These are phyloP conservation scores for Haplosporangium sp. DNA, from an alignment of 371 early-diverging fungal species.

Conservation along the genomic window DNA sequence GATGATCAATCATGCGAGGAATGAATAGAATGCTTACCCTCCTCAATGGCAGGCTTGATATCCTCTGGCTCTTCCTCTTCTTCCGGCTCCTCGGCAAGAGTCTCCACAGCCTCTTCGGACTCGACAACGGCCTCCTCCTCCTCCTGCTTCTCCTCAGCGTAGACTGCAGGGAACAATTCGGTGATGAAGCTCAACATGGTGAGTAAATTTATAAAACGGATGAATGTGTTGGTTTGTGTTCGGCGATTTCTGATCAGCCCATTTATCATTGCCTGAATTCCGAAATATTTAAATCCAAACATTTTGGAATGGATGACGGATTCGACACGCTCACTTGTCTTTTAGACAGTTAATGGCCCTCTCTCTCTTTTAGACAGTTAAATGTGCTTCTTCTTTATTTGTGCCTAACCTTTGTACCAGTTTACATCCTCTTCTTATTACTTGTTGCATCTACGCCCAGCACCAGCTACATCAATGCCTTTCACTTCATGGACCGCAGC, in stretches of 20 bases:
- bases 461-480: slow-evolving; percentile 1
- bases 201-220: background rate
- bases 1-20: background rate
- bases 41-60: slow-evolving; percentile 50
- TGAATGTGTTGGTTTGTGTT: slow-evolving; percentile 11
- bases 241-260: background rate
- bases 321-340: no score
- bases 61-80: slow-evolving; percentile 47
- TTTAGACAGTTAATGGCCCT: no score
- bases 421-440: no score
- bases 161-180: slow-evolving; percentile 46
- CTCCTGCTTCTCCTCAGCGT: slow-evolving; percentile 48
- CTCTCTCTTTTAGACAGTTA: no score
- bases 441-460: slow-evolving; percentile 1
- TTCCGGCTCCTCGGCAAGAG: slow-evolving; percentile 2
- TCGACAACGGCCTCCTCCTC: slow-evolving; percentile 9
- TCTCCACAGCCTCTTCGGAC: background rate
- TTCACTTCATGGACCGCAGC: slow-evolving; percentile 3
- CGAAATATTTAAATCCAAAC: no score
- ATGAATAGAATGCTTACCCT: slow-evolving; percentile 34
- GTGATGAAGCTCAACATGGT: slow-evolving; percentile 52
- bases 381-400: background rate
- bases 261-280: background rate
- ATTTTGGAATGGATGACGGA: no score
- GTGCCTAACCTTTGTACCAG: slow-evolving; percentile 1